Percentiles rank a stretch among this genome's conserved stretches.
phyloP scores from a whole-genome alignment of 2,329 filamentous ascomycete species.

The Paracoccidioides brasiliensis region DNA sequence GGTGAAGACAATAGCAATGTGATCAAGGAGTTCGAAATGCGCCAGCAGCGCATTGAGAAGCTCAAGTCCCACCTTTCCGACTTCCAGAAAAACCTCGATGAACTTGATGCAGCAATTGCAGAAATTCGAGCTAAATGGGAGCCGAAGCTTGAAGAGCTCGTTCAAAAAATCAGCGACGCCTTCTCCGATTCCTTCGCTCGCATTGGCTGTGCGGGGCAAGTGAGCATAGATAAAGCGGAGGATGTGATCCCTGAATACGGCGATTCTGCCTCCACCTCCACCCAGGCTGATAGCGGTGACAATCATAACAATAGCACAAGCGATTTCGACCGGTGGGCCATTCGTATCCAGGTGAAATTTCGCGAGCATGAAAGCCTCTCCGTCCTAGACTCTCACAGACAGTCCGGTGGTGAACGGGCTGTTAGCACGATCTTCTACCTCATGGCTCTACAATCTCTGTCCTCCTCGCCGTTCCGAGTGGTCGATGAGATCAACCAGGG shows the following conservation, averaged over 20 bases:
- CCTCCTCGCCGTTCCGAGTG: conserved; percentile 88
- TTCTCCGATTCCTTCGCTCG: conserved; percentile 89
- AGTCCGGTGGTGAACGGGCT: conserved; percentile 90
- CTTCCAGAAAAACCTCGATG: conserved; percentile 42
- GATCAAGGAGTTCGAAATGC: conserved; percentile 63
- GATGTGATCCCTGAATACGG: conserved; percentile 16
- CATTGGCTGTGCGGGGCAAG: conserved; percentile 88
- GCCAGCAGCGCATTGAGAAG: conserved; percentile 55
- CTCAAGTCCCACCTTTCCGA: conserved; percentile 47
- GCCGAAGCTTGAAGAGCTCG: conserved; percentile 62
- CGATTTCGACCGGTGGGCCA: conserved; percentile 87
- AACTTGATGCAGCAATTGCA: conserved; percentile 46
- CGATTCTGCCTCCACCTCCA: conserved; percentile 14
- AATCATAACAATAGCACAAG: conserved; percentile 33
- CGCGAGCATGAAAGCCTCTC: conserved; percentile 74
- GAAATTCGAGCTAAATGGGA: conserved; percentile 66
- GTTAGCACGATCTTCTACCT: conserved; percentile 98
- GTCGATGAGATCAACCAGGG: conserved; percentile 99
- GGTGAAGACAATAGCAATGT: conserved; percentile 63
- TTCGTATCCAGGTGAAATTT: conserved; percentile 92
- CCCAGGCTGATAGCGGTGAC: conserved; percentile 4
- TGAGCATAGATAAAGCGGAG: conserved; percentile 63
- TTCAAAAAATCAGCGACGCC: conserved; percentile 71
- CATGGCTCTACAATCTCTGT: conserved; percentile 90
- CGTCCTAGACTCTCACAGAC: conserved; percentile 76